Percentiles rank a stretch among this genome's conserved stretches.
Evolutionary conservation across 2,329 filamentous ascomycete genomes (phyloP).

Genomic region (Aureobasidium subglaciale): DNA sequence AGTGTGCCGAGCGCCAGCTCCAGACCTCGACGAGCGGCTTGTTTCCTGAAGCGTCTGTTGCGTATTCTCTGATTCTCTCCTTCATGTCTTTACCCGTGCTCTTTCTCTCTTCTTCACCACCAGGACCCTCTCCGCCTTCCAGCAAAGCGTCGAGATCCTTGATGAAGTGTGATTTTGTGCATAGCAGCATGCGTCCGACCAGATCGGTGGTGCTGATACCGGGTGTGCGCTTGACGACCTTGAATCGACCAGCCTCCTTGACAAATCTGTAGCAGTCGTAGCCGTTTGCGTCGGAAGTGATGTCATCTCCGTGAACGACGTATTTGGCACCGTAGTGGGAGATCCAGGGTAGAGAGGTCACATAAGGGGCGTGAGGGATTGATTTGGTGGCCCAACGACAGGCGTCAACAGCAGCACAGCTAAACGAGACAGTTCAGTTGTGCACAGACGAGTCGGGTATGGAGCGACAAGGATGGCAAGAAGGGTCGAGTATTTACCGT

Average conservation of each 20-base stretch:
- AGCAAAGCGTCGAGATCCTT: constrained; percentile 55
- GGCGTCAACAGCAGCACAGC: constrained; percentile 78
- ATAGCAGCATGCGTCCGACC: constrained; percentile 95
- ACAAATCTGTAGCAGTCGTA: constrained; percentile 98
- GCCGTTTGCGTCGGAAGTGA: constrained; percentile 86
- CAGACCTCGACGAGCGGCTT: constrained; percentile 76
- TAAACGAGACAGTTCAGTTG: not conserved
- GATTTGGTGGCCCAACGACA: constrained; percentile 90
- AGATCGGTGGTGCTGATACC: constrained; percentile 96
- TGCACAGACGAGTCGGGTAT: not conserved
- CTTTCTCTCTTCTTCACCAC: constrained; percentile 59
- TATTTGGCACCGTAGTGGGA: constrained; percentile 91
- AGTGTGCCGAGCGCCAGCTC: constrained; percentile 53
- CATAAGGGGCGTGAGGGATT: constrained; percentile 82
- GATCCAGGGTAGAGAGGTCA: constrained; percentile 90
- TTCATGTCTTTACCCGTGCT: constrained; percentile 61
- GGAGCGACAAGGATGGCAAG: not conserved
- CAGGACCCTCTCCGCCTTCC: constrained; percentile 63
- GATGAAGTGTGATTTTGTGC: constrained; percentile 92
- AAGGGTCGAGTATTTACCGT: constrained; percentile 43
- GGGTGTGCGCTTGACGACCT: constrained; percentile 92
- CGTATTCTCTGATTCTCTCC: constrained; percentile 74
- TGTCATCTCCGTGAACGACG: constrained; percentile 94
- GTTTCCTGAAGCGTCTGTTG: constrained; percentile 75
- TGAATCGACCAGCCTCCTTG: constrained; percentile 87